These are phyloP conservation scores for Lolium perenne DNA, from an alignment of 176 grass and related monocot genomes.

Conservation along the genomic window DNA sequence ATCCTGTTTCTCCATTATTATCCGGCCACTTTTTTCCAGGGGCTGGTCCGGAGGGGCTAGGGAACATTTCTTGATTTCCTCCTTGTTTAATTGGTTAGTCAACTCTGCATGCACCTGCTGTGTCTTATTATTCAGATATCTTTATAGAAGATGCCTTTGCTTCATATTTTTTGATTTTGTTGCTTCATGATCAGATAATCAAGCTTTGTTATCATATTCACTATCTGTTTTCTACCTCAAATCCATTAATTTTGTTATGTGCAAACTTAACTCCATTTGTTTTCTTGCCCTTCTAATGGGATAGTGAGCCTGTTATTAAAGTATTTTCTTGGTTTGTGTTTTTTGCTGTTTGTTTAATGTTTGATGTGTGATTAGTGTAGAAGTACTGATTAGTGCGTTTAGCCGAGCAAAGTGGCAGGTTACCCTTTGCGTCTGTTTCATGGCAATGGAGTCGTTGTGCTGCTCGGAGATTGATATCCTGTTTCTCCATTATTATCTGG, in stretches of 20 bases:
- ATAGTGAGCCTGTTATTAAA: not conserved
- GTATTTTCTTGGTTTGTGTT: not conserved
- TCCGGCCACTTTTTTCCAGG: not conserved
- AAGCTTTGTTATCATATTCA: not conserved
- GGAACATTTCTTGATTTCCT: not conserved
- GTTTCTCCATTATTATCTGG: not conserved
- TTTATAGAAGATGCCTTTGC: not conserved
- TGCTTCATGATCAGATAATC: not conserved
- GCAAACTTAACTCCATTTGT: too few species aligned
- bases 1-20: not conserved
- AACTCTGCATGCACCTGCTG: not conserved
- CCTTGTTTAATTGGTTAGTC: not conserved
- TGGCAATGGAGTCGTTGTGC: constrained; percentile 40
- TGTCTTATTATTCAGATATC: not conserved
- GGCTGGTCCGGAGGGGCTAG: not conserved
- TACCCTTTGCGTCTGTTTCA: constrained; percentile 29
- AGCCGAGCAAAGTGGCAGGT: constrained; percentile 42
- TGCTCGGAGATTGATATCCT: constrained; percentile 36
- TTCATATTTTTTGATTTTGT: not conserved
- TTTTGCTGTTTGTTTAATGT: not conserved
- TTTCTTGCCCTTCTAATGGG: not conserved
- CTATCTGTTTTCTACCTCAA: too few species aligned
- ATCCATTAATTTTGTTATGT: too few species aligned
- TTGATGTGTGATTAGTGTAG: not conserved
- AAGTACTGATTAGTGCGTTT: not conserved